Percentiles rank a stretch among this genome's conserved stretches.
phyloP scores from a whole-genome alignment of 805 yeast species.

The Candida qinlingensis region DNA sequence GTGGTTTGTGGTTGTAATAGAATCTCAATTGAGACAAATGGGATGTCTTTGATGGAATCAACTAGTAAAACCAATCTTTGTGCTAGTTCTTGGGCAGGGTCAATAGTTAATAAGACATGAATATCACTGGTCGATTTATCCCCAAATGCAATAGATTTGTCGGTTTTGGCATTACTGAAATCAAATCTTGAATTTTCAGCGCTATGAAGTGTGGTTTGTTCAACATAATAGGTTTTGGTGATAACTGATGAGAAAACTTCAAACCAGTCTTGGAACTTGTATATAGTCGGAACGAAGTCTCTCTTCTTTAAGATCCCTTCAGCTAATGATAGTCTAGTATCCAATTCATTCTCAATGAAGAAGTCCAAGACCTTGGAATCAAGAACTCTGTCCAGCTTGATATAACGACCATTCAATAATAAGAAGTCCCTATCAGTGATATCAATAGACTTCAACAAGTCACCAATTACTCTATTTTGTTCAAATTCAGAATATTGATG shows the following conservation, averaged over 20 bases:
- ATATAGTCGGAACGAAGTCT: constrained; percentile 9
- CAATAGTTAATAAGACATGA: constrained; percentile 55
- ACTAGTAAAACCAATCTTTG: constrained; percentile 54
- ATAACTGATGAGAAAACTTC: constrained; percentile 41
- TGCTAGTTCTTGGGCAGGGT: constrained; percentile 67
- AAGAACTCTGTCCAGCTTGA: constrained; percentile 28
- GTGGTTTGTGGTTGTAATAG: constrained; percentile 52
- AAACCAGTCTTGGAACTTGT: constrained; percentile 35
- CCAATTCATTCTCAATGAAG: constrained; percentile 42
- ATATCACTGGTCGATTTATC: constrained; percentile 32
- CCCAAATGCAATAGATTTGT: constrained; percentile 21
- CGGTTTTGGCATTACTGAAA: constrained; percentile 28
- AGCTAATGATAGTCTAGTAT: constrained; percentile 36
- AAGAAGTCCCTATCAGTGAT: constrained; percentile 36
- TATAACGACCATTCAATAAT: constrained; percentile 50
- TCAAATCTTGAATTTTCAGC: constrained; percentile 43
- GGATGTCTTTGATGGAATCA: constrained; percentile 36
- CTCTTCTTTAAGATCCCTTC: constrained; percentile 21
- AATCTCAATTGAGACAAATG: constrained; percentile 49
- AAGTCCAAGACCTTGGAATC: constrained; percentile 28
- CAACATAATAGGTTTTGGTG: constrained; percentile 38
- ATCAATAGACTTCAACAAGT: constrained; percentile 27
- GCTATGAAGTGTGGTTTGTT: constrained; percentile 25
- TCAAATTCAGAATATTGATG: constrained; percentile 12
- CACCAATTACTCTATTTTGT: constrained; percentile 4